Evolutionary conservation across 352 stramenopile genomes (phyloP), one percentile per base, ranked within the genome.

Genomic region (Phytopythium sindhum): DNA sequence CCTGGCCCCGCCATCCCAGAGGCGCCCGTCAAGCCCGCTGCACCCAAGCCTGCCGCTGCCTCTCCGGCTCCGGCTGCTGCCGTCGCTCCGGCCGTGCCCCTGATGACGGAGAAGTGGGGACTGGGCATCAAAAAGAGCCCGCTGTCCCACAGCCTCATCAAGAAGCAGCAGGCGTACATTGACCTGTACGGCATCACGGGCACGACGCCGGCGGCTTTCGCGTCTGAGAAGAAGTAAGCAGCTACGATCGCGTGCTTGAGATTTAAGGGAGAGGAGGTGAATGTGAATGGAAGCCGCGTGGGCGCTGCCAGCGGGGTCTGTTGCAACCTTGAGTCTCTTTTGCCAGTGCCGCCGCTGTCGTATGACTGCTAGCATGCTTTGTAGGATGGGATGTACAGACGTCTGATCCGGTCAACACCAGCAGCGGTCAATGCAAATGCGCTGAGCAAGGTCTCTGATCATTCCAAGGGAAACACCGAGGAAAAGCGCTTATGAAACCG

Each of bases 101-200:
- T 53, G n/a, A 64, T 63, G 7, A 33, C 72, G 55, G 79, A 91
- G 52, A 93, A 90, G 73, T 95, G 87, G 87, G 83, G 87, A 53
- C 68, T 84, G 33, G 82, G 84, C 61, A 77, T 89, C 33, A 88
- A 89, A 73, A 91, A 92, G 73, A 92, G 85, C 64, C 78, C 85
- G 28, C 77, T 94, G 58, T 91, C 84, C 52, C 78, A 80, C 69
- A 94, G 85, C 68, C 72, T 95, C 58, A 64, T 78, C 35, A 90
- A 91, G 80, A 92, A 91, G 70, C 87, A 95, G 69, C 86, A 95
- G 66, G 78, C 74, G 60, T 95, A 95, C 70, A 70, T 95, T 64
- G 83, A 84, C 23, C 65, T 90, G 60, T 95, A 93, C 67, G 87
- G 87, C 35, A 70, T 89, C 64, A 94, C 87, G 19, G 87, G 87